Evolutionary conservation across 768 basidiomycete genomes (phyloP).

Genomic region (Suillus fuscotomentosus): DNA sequence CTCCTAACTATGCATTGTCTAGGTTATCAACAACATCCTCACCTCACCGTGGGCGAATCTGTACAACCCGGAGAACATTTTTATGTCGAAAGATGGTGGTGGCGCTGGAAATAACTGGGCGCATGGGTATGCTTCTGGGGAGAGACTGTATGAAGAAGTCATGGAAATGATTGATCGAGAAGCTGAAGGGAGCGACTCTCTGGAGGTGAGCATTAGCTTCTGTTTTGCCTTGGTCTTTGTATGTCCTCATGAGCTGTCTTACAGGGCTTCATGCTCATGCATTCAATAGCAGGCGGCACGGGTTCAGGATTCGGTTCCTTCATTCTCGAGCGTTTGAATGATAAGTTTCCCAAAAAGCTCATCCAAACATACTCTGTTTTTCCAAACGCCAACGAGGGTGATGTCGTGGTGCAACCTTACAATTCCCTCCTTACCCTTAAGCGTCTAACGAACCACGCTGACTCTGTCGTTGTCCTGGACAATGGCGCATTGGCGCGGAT

Average conservation of each 20-base stretch:
- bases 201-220: conserved; percentile 63
- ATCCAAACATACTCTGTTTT: conserved; percentile 99
- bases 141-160: conserved; percentile 90
- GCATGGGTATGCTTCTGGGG: conserved; percentile 88
- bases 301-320: conserved; percentile 99
- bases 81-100: conserved; percentile 94
- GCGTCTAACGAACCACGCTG: conserved; percentile 92
- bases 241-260: neutral
- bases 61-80: conserved; percentile 99
- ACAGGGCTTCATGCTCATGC: conserved; percentile 98
- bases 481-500: conserved; percentile 93
- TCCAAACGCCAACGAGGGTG: conserved; percentile 89
- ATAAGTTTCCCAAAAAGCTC: conserved; percentile 98
- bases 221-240: neutral
- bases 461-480: conserved; percentile 95
- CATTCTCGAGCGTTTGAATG: conserved; percentile 92
- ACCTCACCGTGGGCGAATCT: conserved; percentile 82
- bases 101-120: conserved; percentile 99
- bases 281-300: conserved; percentile 98
- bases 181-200: conserved; percentile 94
- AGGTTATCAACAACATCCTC: conserved; percentile 97
- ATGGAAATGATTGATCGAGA: conserved; percentile 99
- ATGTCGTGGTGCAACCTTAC: conserved; percentile 98
- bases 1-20: conserved; percentile 3
- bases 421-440: conserved; percentile 93